A percentile compares a stretch with the other conserved stretches of the same genome.
Evolutionary conservation across 2,329 filamentous ascomycete genomes (phyloP).

Genomic region (Cladosporium sp.): DNA sequence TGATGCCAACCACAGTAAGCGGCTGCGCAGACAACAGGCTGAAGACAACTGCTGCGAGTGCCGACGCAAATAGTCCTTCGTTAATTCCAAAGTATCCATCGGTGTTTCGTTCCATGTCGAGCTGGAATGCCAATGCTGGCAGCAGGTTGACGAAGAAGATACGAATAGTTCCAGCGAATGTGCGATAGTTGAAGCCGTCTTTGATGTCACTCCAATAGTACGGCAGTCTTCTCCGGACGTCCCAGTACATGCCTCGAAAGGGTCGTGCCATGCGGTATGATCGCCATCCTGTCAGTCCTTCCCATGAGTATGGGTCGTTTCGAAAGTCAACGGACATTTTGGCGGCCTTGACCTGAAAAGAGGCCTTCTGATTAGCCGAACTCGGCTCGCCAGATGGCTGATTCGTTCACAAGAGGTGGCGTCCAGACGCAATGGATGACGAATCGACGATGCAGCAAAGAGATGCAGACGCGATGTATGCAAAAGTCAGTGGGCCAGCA

Average conservation of each 20-base stretch:
- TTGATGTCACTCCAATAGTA: constrained; percentile 55
- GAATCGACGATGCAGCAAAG: not conserved
- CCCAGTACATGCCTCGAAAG: constrained; percentile 52
- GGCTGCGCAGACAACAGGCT: constrained; percentile 51
- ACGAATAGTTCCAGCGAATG: constrained; percentile 51
- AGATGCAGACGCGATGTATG: not conserved
- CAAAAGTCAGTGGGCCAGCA: not conserved
- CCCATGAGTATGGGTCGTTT: constrained; percentile 35
- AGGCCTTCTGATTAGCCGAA: not conserved
- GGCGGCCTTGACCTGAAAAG: not conserved
- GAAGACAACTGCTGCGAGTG: constrained; percentile 53
- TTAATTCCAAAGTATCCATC: constrained; percentile 55
- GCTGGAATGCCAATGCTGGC: constrained; percentile 55
- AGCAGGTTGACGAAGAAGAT: constrained; percentile 59
- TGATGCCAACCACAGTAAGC: constrained; percentile 55
- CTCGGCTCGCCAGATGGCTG: not conserved
- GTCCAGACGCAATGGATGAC: not conserved
- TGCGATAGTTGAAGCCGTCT: constrained; percentile 54
- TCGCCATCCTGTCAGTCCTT: constrained; percentile 32
- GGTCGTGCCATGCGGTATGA: constrained; percentile 38
- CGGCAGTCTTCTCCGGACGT: constrained; percentile 49
- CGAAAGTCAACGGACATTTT: constrained; percentile 20
- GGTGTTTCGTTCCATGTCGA: constrained; percentile 56
- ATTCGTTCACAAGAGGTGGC: not conserved
- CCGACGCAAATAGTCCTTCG: constrained; percentile 53